These are phyloP conservation scores for Chlorencoelia australis DNA, from an alignment of 2,329 filamentous ascomycete species.

Conservation along the genomic window DNA sequence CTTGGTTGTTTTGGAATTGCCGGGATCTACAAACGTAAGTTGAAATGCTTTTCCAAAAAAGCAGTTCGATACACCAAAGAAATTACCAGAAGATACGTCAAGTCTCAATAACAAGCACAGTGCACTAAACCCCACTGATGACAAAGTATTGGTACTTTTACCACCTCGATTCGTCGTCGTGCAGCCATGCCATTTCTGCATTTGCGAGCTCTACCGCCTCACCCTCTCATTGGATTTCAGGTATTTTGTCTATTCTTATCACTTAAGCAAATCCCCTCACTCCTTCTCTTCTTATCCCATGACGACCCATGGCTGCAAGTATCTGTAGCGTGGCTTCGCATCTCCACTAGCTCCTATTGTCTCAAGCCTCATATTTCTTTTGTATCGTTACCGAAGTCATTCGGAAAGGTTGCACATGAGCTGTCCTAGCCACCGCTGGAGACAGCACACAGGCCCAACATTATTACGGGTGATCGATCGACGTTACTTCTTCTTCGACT, in stretches of 20 bases:
- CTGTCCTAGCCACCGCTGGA: conserved; percentile 24
- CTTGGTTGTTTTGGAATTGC: not conserved
- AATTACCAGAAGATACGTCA: conserved; percentile 3
- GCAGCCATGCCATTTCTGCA: conserved; percentile 15
- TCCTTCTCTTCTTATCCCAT: conserved; percentile 18
- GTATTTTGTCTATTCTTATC: conserved; percentile 12
- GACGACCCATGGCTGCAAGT: conserved; percentile 19
- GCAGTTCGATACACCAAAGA: conserved; percentile 12
- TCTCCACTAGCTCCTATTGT: conserved; percentile 22
- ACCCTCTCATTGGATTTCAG: conserved; percentile 5
- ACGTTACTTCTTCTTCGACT: conserved; percentile 24
- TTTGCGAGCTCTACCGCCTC: conserved; percentile 3
- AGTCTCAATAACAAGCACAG: conserved; percentile 6
- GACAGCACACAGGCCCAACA: conserved; percentile 25
- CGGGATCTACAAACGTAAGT: not conserved
- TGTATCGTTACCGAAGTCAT: conserved; percentile 16
- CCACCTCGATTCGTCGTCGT: conserved; percentile 13
- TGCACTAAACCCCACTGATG: conserved; percentile 3
- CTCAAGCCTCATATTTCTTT: conserved; percentile 21
- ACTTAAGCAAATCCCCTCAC: conserved; percentile 19
- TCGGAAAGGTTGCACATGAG: conserved; percentile 23
- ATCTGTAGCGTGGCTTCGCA: conserved; percentile 24
- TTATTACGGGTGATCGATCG: conserved; percentile 26
- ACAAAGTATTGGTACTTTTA: conserved; percentile 14
- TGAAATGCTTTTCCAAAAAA: conserved; percentile 12